Percentiles rank a stretch among this genome's conserved stretches.
Evolutionary conservation across 768 basidiomycete species (phyloP).

Genomic region (Flagelloscypha sp.): DNA sequence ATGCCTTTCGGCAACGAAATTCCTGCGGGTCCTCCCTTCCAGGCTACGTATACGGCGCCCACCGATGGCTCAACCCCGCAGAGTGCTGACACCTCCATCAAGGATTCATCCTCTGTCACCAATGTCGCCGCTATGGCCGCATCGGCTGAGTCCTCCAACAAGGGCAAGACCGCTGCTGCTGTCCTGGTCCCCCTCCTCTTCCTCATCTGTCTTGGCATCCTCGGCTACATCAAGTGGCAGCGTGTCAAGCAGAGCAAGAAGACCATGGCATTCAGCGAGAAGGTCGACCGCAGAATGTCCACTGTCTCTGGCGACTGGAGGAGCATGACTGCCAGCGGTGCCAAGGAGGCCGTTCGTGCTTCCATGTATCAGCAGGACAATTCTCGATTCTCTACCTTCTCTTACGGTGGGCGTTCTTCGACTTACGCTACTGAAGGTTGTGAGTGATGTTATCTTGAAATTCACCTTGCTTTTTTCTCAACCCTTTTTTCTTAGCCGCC

Average conservation of each 20-base stretch:
- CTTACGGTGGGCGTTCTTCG: constrained; percentile 43
- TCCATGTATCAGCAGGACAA: constrained; percentile 36
- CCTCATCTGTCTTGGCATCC: constrained; percentile 33
- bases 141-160: constrained; percentile 26
- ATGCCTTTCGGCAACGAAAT: constrained; percentile 44
- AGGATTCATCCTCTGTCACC: constrained; percentile 24
- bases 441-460: no score
- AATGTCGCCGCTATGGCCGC: constrained; percentile 31
- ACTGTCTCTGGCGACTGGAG: constrained; percentile 77
- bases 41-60: constrained; percentile 47
- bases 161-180: constrained; percentile 60
- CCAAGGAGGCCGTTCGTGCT: constrained; percentile 63
- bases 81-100: constrained; percentile 31
- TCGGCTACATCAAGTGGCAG: constrained; percentile 43
- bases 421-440: constrained; percentile 36
- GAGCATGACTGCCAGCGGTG: constrained; percentile 59
- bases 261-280: constrained; percentile 52
- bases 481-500: no score
- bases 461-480: no score
- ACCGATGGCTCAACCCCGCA: constrained; percentile 29
- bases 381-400: constrained; percentile 41
- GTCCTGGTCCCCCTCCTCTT: constrained; percentile 57
- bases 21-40: constrained; percentile 64
- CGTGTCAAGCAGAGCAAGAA: constrained; percentile 44
- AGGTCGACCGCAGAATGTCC: constrained; percentile 76